Conservation (phyloP, 805 yeast species). For the Lipomyces yamadae region DNA sequence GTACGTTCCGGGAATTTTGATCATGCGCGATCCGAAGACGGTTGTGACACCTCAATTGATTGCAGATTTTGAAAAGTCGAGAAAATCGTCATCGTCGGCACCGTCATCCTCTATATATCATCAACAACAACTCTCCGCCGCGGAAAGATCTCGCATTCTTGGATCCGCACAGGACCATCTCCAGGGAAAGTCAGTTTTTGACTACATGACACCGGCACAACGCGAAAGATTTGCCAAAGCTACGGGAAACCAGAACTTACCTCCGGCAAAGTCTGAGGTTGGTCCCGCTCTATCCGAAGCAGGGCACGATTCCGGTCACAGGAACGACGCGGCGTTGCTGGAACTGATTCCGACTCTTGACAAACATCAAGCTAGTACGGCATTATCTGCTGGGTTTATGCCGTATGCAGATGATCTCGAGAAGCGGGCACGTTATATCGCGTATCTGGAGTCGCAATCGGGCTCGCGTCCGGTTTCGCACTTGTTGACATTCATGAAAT, state of each 20-base stretch:
- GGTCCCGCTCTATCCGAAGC: neutral
- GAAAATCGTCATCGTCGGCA: conserved; percentile 1
- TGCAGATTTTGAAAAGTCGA: conserved; percentile 4
- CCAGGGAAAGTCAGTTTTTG: conserved; percentile 40
- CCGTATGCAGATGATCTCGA: conserved; percentile 39
- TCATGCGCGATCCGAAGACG: conserved; percentile 20
- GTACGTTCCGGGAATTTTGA: conserved; percentile 21
- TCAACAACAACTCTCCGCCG: neutral
- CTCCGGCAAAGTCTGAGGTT: conserved; percentile 33
- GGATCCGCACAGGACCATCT: conserved; percentile 12
- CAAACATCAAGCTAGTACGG: conserved; percentile 32
- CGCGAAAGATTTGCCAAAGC: conserved; percentile 27
- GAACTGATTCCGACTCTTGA: conserved; percentile 16
- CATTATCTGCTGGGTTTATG: conserved; percentile 24
- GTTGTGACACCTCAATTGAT: conserved; percentile 12
- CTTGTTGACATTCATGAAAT: neutral
- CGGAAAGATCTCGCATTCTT: conserved; percentile 1
- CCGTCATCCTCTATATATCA: neutral
- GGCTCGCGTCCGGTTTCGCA: conserved; percentile 14
- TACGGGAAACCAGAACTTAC: conserved; percentile 35
- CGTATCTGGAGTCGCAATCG: conserved; percentile 38
- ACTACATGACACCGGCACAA: conserved; percentile 37
- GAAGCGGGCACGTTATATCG: conserved; percentile 38
- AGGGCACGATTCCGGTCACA: neutral
- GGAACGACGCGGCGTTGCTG: neutral